A percentile compares a stretch with the other conserved stretches of the same genome.
Conservation (phyloP, 2,329 filamentous ascomycete genomes). For the Purpureocillium takamizusanense region DNA sequence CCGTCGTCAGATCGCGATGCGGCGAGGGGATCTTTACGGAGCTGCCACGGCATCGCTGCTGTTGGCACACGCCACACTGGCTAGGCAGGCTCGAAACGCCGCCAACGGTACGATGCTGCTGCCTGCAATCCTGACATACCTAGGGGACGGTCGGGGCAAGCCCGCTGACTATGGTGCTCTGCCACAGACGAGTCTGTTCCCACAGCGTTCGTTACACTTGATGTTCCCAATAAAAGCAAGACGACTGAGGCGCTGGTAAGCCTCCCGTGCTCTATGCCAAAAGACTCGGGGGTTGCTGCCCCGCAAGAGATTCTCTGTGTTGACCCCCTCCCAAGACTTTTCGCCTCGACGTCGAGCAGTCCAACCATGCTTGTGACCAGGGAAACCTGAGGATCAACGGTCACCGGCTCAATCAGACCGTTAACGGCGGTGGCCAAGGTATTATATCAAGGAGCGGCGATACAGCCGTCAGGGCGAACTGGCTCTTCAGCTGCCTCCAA, state of each 20-base stretch:
- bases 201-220: constrained; percentile 12
- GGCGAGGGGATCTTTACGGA: neutral
- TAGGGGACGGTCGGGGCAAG: too few relatives aligned
- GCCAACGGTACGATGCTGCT: neutral
- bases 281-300: too few relatives aligned
- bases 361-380: constrained; percentile 33
- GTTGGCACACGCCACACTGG: constrained; percentile 4
- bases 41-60: constrained; percentile 6
- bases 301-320: too few relatives aligned
- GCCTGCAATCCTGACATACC: too few relatives aligned
- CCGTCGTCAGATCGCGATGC: neutral
- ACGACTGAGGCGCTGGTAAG: constrained; percentile 14
- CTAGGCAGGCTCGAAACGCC: neutral
- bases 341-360: constrained; percentile 34
- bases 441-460: constrained; percentile 28
- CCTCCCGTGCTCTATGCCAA: neutral
- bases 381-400: constrained; percentile 39
- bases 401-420: constrained; percentile 28
- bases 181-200: constrained; percentile 5
- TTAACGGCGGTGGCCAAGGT: constrained; percentile 30
- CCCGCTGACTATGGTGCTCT: neutral
- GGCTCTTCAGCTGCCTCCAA: constrained; percentile 36
- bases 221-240: constrained; percentile 8
- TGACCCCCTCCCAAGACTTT: constrained; percentile 20
- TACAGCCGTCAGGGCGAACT: constrained; percentile 31